Conservation (phyloP, 2,329 filamentous ascomycete species). For the Penicillium occitanis region DNA sequence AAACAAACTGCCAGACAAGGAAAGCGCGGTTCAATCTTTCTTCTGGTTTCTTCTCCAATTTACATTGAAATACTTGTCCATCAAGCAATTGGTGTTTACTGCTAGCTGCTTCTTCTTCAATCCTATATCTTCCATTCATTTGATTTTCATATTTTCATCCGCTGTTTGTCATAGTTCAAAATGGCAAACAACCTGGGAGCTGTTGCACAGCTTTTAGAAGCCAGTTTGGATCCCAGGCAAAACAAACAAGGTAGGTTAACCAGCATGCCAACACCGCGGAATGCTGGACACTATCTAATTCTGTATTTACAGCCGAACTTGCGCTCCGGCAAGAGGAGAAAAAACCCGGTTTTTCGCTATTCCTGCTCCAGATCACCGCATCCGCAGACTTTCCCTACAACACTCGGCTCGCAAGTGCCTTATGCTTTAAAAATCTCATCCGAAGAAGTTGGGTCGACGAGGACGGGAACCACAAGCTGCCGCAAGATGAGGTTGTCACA, state of each 20-base stretch:
- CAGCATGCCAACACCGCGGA: too few relatives aligned
- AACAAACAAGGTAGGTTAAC: slow-evolving; percentile 76
- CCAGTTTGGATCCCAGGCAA: slow-evolving; percentile 82
- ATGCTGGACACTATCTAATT: slow-evolving; percentile 8
- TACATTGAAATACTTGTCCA: not conserved
- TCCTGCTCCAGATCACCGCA: slow-evolving; percentile 86
- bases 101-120: not conserved
- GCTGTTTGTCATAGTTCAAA: slow-evolving; percentile 22
- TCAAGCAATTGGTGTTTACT: slow-evolving; percentile 3
- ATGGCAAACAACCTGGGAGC: slow-evolving; percentile 64
- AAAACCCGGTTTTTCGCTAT: slow-evolving; percentile 83
- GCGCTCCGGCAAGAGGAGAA: slow-evolving; percentile 75
- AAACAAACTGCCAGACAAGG: slow-evolving; percentile 38
- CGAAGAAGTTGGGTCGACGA: slow-evolving; percentile 94
- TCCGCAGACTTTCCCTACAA: slow-evolving; percentile 69
- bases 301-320: slow-evolving; percentile 65
- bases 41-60: not conserved
- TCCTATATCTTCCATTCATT: not conserved
- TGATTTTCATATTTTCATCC: not conserved
- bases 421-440: slow-evolving; percentile 99
- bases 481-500: slow-evolving; percentile 74
- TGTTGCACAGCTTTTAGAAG: slow-evolving; percentile 81
- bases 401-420: slow-evolving; percentile 79
- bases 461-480: slow-evolving; percentile 88
- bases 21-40: slow-evolving; percentile 28